These are phyloP conservation scores for Talinum fruticosum DNA, from an alignment of 148 eudicot genomes.

Conservation along the genomic window DNA sequence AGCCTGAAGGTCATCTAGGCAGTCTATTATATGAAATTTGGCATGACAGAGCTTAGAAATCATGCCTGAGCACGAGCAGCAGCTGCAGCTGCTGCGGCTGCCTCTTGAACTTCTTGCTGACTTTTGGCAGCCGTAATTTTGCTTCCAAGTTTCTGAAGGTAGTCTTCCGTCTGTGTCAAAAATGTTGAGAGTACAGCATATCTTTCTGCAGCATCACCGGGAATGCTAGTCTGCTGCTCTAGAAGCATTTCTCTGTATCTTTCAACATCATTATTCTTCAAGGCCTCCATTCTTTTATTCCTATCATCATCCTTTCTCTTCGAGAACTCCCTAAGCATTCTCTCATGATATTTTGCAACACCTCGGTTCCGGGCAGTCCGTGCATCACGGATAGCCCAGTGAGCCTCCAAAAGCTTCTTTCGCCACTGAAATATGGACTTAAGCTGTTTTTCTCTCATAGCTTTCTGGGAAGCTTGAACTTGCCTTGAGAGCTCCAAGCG, in stretches of 20 bases:
- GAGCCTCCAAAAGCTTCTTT: slow-evolving; percentile 94
- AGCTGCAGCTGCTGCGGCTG: slow-evolving; percentile 76
- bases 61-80: slow-evolving; percentile 87
- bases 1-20: not conserved
- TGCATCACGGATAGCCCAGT: slow-evolving; percentile 97
- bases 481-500: slow-evolving; percentile 85
- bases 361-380: slow-evolving; percentile 96
- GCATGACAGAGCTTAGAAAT: slow-evolving; percentile 10
- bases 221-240: slow-evolving; percentile 91
- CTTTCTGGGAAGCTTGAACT: slow-evolving; percentile 85
- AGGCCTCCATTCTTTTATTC: slow-evolving; percentile 91
- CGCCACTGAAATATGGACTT: slow-evolving; percentile 94
- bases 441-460: slow-evolving; percentile 88
- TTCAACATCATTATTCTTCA: slow-evolving; percentile 96
- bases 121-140: slow-evolving; percentile 92
- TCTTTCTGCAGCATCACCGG: slow-evolving; percentile 98
- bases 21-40: not conserved
- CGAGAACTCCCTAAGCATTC: slow-evolving; percentile 93
- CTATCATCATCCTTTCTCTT: slow-evolving; percentile 90
- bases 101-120: slow-evolving; percentile 99
- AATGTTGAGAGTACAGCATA: slow-evolving; percentile 90
- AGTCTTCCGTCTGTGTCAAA: slow-evolving; percentile 91
- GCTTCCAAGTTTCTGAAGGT: slow-evolving; percentile 91
- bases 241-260: slow-evolving; percentile 95
- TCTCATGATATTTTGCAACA: slow-evolving; percentile 94